Evolutionary conservation across 176 grass and related monocot species (phyloP), one percentile per base, ranked within the genome.

Genomic region (Bothriochloa decipiens): DNA sequence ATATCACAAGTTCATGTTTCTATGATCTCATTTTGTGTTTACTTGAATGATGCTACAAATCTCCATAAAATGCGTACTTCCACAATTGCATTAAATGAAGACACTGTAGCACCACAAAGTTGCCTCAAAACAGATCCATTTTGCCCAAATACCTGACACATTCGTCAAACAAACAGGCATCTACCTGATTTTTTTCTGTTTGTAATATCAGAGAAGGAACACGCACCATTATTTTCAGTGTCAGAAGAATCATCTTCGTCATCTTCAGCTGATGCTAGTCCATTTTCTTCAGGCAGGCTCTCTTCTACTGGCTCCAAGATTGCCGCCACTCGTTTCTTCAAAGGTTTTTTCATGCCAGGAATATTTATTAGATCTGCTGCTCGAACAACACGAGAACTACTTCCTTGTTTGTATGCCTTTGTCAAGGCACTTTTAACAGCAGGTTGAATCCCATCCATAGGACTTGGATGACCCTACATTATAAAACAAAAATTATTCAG

Each of bases 381-480:
- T 70, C 93, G 77, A 76, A 96, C 79, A 74, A 94, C 88, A 82
- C 93, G 91, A 68, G 81, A 94, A 81, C 66, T 89, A 69, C 97
- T 99, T 60, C 90, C 93, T 86, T 96, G 91, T 86, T 99, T 99
- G 84, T 99, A 96, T 73, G 97, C 93, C 71, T 86, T 96, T 42
- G 97, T 99, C 76, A 99, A 80, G 39, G 97, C 97, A 55, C 93
- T 87, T 88, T 99, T 99, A 68, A 99, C 93, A 68, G 93, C 88
- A 65, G 97, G 86, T 80, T 87, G 93, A 84, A 96, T 92, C 79
- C 87, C 91, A 83, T 99, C 97, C 93, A 96, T 92, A 76, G 93
- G 93, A 94, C 89, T 96, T 76, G 84, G 84, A 83, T 91, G 86
- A 33, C 90, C 93, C 97, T 99, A 55, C 66, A 84, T 22, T 52